Base-by-base conservation (phyloP, 306 rosid species). In the Sechiopsis laciniata region DNA sequence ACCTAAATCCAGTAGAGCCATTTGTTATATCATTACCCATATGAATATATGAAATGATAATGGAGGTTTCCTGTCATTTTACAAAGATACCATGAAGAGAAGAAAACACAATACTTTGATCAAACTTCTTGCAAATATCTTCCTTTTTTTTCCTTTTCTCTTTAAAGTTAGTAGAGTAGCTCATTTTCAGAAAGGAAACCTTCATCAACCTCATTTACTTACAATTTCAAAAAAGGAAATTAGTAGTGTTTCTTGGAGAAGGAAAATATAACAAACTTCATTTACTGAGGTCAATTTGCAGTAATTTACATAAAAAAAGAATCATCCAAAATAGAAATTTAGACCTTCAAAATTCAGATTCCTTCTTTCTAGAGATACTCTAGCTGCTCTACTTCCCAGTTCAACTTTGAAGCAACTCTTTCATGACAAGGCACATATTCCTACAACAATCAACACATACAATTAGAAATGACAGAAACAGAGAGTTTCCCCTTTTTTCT, bases 391-490 rank as follows among this genome's bases (percentile, higher is more conserved):
- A 81, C 84, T 85, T 86, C 84, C 94, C 94, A 88, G 80, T 80
- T 86, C 56, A 85, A 83, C 87, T 86, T 88, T 26, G 89, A 79
- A 78, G 89, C 90, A 79, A 76, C 94, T 59, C 94, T 67, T 83
- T 88, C 90, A 35, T 86, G 90, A 72, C 94, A 88, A 20, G 90
- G 94, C 26, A 75, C 86, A 13, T 88, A 88, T 1, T 88, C 90
- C 94, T 88, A 83, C 48, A 58, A 77, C 13, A 72, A 54, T 17
- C 66, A 77, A 59, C 63, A 55, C 19, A 16, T 19, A 68, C 73
- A 14, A 7, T 69, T 48, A 69, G 42, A 50, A 11, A 64, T 10
- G 5, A 17, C 52, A 40, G 26, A 64, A 40, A 37, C 52, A 64
- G 16, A 64, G 35, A 21, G 16, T 17, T 46, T 62, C 48, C 68